Evolutionary conservation across 2,329 filamentous ascomycete species (phyloP), one percentile per base, ranked within the genome.

Genomic region (Diaporthe citrichinensis): DNA sequence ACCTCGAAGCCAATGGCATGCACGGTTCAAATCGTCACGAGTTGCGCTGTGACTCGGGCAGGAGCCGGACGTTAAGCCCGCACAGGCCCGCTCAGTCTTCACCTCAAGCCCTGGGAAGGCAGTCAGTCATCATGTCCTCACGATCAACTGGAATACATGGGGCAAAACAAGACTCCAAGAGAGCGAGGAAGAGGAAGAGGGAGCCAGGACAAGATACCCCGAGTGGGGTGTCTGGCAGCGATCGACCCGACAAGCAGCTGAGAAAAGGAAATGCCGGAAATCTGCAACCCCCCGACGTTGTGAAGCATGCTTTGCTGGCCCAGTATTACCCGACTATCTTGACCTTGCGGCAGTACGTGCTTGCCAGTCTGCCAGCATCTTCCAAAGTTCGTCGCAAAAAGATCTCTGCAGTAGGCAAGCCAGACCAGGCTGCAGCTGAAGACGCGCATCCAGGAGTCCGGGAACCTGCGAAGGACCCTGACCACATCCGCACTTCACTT

Each of bases 341-440:
- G 73, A 92, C 92, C 0, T 86, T 98, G 74, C 92, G 95, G 79
- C 88, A 93, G 75, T 94, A 95, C 84, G 85, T 96, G 53, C 85
- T 96, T 65, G 86, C 86, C 28, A 90, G 87, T 76, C 88, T 97
- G 15, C 93, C 94, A 0, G 78, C 83, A n/a, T 88, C 90, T 15
- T 96, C 94, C 7, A 93, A 88, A 73, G 82, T 92, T 72, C 86
- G 91, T 61, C 86, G 89, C 41, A 90, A 87, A 80, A 92, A 91
- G 79, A 88, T 93, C 65, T 81, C 85, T 2, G 83, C 82, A 5
- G 77, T 91, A 31, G 88, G 88, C 74, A n/a, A 51, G 78, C 25
- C 71, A 77, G 25, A 57, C 34, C 44, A 51, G 14, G 57, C 41
- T 41, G 57, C 44, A 57, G 59, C 34, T 25, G 28, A 23, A 23